Conservation (phyloP, 768 basidiomycete genomes). For the Boletales sp. region DNA sequence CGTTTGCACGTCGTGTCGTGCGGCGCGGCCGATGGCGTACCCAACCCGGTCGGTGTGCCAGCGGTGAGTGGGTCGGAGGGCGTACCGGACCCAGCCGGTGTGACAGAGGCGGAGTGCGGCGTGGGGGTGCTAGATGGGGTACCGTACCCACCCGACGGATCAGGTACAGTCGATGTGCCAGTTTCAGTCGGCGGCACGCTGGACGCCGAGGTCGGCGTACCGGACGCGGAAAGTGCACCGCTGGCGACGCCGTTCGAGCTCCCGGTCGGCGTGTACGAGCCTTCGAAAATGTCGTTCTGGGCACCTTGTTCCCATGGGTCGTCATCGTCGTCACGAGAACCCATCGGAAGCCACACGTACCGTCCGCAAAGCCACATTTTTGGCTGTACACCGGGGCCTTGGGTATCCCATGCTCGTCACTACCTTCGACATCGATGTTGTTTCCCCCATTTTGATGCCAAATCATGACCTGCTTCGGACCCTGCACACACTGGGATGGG, state of each 20-base stretch:
- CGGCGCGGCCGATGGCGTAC: no score
- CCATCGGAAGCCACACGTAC: constrained; percentile 2
- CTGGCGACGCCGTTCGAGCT: no score
- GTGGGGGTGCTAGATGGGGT: no score
- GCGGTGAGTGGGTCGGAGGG: background rate
- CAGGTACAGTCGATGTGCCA: background rate
- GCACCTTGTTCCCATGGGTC: constrained; percentile 1
- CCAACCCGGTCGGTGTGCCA: no score
- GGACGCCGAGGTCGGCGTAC: background rate
- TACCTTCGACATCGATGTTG: constrained; percentile 5
- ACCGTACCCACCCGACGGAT: no score
- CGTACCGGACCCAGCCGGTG: background rate
- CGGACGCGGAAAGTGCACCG: no score
- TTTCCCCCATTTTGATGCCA: constrained; percentile 1
- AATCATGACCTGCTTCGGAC: constrained; percentile 8
- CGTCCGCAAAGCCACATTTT: constrained; percentile 9
- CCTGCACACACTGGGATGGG: background rate
- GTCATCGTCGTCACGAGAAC: no score
- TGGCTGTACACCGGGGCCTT: constrained; percentile 9
- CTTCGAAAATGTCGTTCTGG: constrained; percentile 16
- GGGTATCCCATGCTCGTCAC: background rate
- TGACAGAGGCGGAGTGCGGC: background rate
- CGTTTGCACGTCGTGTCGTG: no score
- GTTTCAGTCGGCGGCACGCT: background rate
- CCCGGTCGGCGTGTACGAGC: no score